Percentiles rank a stretch among this genome's conserved stretches.
These are phyloP conservation scores for Catunica adiposa DNA, from an alignment of 2,329 filamentous ascomycete genomes.

Conservation along the genomic window DNA sequence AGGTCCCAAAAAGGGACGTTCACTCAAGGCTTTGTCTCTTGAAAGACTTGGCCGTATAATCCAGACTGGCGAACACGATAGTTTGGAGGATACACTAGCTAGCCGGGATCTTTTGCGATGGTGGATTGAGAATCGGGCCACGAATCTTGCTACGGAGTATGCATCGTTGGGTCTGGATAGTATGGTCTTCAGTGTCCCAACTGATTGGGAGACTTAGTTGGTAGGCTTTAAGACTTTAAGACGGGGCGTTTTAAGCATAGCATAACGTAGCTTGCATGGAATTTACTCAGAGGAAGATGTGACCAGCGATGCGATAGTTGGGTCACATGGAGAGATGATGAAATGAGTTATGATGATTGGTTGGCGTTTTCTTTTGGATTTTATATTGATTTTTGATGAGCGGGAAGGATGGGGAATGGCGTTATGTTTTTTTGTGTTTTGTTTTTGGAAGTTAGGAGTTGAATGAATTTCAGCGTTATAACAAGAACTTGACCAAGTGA, in stretches of 20 bases:
- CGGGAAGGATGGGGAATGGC: neutral
- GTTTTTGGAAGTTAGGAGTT: neutral
- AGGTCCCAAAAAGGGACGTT: constrained; percentile 18
- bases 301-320: too few species aligned
- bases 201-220: neutral
- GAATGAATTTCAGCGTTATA: too few species aligned
- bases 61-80: constrained; percentile 26
- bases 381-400: neutral
- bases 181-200: neutral
- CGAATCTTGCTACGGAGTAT: neutral
- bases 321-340: too few species aligned
- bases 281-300: too few species aligned
- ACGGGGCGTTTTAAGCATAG: neutral
- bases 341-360: too few species aligned
- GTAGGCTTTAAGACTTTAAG: neutral
- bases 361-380: neutral
- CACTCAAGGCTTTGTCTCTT: constrained; percentile 25
- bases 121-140: constrained; percentile 18
- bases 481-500: too few species aligned
- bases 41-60: constrained; percentile 25
- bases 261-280: too few species aligned
- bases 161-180: neutral
- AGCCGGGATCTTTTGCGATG: constrained; percentile 27
- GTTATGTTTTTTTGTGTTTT: neutral
- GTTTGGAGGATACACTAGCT: constrained; percentile 29